phyloP scores from a whole-genome alignment of 1,284 basidiomycete genomes.

The Moesziomyces parantarcticus region DNA sequence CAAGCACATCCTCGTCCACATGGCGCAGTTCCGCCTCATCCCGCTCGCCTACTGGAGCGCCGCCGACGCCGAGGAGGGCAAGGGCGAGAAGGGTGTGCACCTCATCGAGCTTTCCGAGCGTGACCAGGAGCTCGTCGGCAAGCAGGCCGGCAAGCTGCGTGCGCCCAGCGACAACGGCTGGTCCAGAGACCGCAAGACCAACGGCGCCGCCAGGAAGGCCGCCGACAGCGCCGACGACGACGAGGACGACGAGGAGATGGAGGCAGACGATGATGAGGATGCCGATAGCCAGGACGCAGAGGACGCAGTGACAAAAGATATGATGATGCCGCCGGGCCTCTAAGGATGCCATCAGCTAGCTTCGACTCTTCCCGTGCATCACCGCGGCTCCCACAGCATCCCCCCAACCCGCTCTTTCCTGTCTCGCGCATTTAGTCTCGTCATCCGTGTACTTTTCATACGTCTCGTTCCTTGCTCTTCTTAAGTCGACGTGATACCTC shows the following conservation, averaged over 20 bases:
- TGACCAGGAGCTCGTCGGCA: constrained; percentile 50
- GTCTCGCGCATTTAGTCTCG: constrained; percentile 2
- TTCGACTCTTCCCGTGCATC: no score
- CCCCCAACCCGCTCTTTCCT: neutral
- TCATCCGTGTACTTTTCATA: constrained; percentile 25
- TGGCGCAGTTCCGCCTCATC: constrained; percentile 63
- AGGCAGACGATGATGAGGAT: constrained; percentile 45
- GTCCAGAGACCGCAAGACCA: constrained; percentile 38
- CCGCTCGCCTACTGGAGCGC: constrained; percentile 66
- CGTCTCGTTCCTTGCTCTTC: constrained; percentile 16
- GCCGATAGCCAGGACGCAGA: constrained; percentile 38
- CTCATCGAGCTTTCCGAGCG: constrained; percentile 46
- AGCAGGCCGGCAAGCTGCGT: constrained; percentile 37
- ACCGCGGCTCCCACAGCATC: constrained; percentile 1
- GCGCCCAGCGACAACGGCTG: constrained; percentile 46
- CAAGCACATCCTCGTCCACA: constrained; percentile 64
- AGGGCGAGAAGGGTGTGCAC: constrained; percentile 47
- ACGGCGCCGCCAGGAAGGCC: constrained; percentile 25
- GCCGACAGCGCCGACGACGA: constrained; percentile 15
- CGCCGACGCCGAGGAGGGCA: constrained; percentile 46
- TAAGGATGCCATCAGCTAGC: constrained; percentile 1
- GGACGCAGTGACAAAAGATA: constrained; percentile 49
- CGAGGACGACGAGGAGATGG: constrained; percentile 29
- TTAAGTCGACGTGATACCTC: constrained; percentile 23
- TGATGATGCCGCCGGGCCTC: constrained; percentile 61